These are phyloP conservation scores for Mucuna pruriens DNA, from an alignment of 306 rosid species.

Conservation along the genomic window DNA sequence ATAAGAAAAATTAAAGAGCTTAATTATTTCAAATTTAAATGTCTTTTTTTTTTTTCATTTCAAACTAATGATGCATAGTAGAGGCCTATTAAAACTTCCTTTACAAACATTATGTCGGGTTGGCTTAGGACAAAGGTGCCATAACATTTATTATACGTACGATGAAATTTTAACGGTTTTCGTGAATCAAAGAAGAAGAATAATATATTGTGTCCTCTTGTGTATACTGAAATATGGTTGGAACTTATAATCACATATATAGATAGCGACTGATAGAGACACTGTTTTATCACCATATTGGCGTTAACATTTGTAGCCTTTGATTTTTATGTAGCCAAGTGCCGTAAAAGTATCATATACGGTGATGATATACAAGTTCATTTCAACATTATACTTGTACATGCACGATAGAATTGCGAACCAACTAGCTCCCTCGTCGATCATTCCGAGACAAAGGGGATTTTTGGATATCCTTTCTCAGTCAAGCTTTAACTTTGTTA, in stretches of 20 bases:
- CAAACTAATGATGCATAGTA: neutral
- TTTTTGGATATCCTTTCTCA: slow-evolving; percentile 32
- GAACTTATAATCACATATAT: neutral
- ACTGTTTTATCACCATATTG: neutral
- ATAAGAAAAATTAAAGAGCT: neutral
- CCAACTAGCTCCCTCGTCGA: slow-evolving; percentile 9
- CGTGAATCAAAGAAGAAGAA: slow-evolving; percentile 28
- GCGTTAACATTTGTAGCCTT: slow-evolving; percentile 15
- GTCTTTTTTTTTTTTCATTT: too few species aligned
- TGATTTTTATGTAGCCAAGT: neutral
- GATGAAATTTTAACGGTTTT: neutral
- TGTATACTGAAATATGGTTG: slow-evolving; percentile 4
- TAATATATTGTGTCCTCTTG: slow-evolving; percentile 27
- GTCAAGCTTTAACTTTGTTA: slow-evolving; percentile 34
- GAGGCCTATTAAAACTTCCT: neutral
- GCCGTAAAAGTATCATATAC: neutral
- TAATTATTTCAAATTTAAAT: neutral
- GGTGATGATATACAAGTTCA: neutral
- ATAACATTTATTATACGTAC: slow-evolving; percentile 7
- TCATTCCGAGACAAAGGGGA: slow-evolving; percentile 20
- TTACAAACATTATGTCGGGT: slow-evolving; percentile 27
- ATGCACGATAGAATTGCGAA: slow-evolving; percentile 18
- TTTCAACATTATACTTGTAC: neutral
- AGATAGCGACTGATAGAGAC: slow-evolving; percentile 23
- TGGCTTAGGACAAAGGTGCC: slow-evolving; percentile 4